Conservation (phyloP, 495 filamentous ascomycete genomes). For the Podospora anserina region DNA sequence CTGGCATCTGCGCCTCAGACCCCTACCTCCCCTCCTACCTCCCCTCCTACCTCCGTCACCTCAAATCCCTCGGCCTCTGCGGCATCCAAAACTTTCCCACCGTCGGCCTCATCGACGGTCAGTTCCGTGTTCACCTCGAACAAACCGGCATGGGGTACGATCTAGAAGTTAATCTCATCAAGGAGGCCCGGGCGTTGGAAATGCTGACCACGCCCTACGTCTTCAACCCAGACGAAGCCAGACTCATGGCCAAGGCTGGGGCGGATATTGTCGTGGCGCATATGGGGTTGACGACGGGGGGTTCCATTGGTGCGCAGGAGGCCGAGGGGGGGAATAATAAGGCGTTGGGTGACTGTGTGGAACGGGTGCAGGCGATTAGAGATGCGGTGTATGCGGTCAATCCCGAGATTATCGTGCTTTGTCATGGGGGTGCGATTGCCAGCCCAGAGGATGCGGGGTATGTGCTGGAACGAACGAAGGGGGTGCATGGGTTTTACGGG, state of each 20-base stretch:
- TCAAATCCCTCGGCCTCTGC: conserved; percentile 58
- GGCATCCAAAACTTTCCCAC: conserved; percentile 74
- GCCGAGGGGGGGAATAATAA: conserved; percentile 49
- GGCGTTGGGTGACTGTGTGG: conserved; percentile 59
- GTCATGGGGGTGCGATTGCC: conserved; percentile 67
- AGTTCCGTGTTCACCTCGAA: conserved; percentile 62
- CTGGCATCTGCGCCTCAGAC: conserved; percentile 66
- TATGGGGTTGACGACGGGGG: conserved; percentile 64
- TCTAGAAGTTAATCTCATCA: conserved; percentile 62
- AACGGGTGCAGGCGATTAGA: conserved; percentile 57
- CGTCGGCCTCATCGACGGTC: conserved; percentile 66
- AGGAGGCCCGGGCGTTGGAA: conserved; percentile 51
- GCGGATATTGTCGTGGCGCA: conserved; percentile 69
- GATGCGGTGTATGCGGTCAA: conserved; percentile 56
- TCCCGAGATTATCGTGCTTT: conserved; percentile 61
- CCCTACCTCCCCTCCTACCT: conserved; percentile 56
- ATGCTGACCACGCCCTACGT: conserved; percentile 68
- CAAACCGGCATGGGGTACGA: conserved; percentile 68
- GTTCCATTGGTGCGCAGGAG: conserved; percentile 54
- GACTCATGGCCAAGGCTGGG: conserved; percentile 58
- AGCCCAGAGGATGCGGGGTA: conserved; percentile 59
- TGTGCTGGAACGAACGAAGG: conserved; percentile 55
- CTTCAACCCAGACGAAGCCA: conserved; percentile 57
- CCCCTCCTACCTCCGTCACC: conserved; percentile 50
- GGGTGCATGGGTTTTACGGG: conserved; percentile 68